Percentiles rank a stretch among this genome's conserved stretches.
These are phyloP conservation scores for Bromus sterilis DNA, from an alignment of 176 grass and related monocot genomes.

Conservation along the genomic window DNA sequence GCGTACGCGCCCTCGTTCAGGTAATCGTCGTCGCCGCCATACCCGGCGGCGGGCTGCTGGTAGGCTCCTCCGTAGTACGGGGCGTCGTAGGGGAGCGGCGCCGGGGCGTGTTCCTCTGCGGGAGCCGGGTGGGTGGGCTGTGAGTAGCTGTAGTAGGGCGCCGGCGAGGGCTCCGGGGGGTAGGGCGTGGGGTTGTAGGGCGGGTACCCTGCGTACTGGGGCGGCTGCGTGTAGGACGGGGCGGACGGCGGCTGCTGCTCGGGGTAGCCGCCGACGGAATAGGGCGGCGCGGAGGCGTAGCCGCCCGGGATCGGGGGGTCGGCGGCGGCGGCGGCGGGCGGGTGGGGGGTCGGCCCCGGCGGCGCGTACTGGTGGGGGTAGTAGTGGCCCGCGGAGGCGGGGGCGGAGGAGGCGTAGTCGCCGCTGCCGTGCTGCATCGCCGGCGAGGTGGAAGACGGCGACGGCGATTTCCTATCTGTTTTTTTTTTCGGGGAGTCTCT, in stretches of 20 bases:
- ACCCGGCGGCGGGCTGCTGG: constrained; percentile 23
- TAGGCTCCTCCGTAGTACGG: constrained; percentile 47
- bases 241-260: constrained; percentile 33
- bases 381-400: constrained; percentile 38
- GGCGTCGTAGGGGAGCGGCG: constrained; percentile 42
- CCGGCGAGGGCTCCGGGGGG: constrained; percentile 31
- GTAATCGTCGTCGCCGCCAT: constrained; percentile 36
- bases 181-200: constrained; percentile 49
- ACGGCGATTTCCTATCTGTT: neutral
- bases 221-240: constrained; percentile 23
- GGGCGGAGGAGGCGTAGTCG: constrained; percentile 40
- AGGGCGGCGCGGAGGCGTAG: constrained; percentile 69
- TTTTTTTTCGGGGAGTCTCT: neutral
- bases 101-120: constrained; percentile 13
- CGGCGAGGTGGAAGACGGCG: neutral
- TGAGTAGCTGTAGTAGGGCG: constrained; percentile 43
- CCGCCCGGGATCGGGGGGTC: constrained; percentile 29
- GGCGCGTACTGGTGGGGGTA: constrained; percentile 49
- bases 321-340: constrained; percentile 8
- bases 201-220: constrained; percentile 26
- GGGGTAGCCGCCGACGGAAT: constrained; percentile 35
- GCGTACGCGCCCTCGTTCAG: constrained; percentile 66
- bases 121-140: constrained; percentile 28
- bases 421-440: constrained; percentile 58
- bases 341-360: constrained; percentile 8